These are phyloP conservation scores for Ceratocystiopsis minuta DNA, from an alignment of 2,329 filamentous ascomycete species.

Conservation along the genomic window DNA sequence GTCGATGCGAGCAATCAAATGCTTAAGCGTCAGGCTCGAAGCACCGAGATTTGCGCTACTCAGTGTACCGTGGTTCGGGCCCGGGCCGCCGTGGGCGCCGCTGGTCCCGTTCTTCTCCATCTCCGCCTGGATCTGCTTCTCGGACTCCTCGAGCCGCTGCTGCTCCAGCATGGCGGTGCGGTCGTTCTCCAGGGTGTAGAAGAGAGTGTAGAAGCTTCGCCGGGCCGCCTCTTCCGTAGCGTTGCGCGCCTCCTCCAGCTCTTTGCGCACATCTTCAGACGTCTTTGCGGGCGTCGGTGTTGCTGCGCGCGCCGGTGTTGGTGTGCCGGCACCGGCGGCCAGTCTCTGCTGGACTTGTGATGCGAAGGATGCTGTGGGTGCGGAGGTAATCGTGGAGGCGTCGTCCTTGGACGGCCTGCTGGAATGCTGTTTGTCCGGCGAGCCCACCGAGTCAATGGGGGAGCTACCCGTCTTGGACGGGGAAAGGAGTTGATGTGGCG, in stretches of 20 bases:
- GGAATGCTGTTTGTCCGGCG: slow-evolving; percentile 34
- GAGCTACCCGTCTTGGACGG: slow-evolving; percentile 54
- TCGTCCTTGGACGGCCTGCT: slow-evolving; percentile 30
- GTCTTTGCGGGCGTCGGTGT: slow-evolving; percentile 33
- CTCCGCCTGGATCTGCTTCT: slow-evolving; percentile 89
- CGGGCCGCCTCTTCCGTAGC: slow-evolving; percentile 80
- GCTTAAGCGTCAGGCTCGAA: slow-evolving; percentile 88
- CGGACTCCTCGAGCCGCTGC: slow-evolving; percentile 88
- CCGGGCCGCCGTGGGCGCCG: slow-evolving; percentile 20
- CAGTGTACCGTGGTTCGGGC: slow-evolving; percentile 61
- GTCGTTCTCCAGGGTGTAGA: slow-evolving; percentile 91
- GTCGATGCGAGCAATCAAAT: slow-evolving; percentile 90
- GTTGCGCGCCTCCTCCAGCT: slow-evolving; percentile 79
- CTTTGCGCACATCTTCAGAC: slow-evolving; percentile 78
- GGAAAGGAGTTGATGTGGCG: slow-evolving; percentile 43
- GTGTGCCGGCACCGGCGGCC: not conserved
- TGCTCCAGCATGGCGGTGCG: slow-evolving; percentile 94
- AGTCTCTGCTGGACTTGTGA: not conserved
- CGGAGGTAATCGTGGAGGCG: slow-evolving; percentile 12
- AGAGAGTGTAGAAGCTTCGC: slow-evolving; percentile 78
- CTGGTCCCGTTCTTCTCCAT: slow-evolving; percentile 49
- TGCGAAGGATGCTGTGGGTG: slow-evolving; percentile 6
- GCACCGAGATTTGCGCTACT: slow-evolving; percentile 90
- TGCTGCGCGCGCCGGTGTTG: not conserved
- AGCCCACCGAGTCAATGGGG: slow-evolving; percentile 43